phyloP scores from a whole-genome alignment of 441 rosid genomes.

The Populus trichocarpa region DNA sequence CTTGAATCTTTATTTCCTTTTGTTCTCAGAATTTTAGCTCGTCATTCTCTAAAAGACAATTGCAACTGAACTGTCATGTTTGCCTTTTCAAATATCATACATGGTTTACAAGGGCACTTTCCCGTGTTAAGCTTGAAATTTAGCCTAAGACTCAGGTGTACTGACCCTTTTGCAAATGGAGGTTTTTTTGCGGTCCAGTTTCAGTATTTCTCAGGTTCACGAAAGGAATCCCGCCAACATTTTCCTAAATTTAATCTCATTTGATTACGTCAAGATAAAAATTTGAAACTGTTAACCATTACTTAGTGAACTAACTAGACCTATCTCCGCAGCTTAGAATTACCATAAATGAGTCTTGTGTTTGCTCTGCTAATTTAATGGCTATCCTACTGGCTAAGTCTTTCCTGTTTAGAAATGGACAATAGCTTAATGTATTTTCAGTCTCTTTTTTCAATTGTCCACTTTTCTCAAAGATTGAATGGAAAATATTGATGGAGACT shows the following conservation, averaged over 20 bases:
- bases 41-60: background rate
- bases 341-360: slow-evolving; percentile 11
- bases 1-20: too few relatives aligned
- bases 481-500: too few relatives aligned
- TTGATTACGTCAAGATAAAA: background rate
- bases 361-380: slow-evolving; percentile 3
- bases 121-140: background rate
- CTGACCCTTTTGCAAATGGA: background rate
- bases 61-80: background rate
- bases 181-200: background rate
- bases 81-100: background rate
- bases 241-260: slow-evolving; percentile 17
- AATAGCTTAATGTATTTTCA: background rate
- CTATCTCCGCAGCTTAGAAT: slow-evolving; percentile 6
- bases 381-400: background rate
- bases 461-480: too few relatives aligned
- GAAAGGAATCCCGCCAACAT: background rate
- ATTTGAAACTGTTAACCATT: slow-evolving; percentile 1
- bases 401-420: slow-evolving; percentile 13
- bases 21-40: background rate
- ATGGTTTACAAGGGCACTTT: background rate
- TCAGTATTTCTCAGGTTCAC: background rate
- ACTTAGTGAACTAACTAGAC: background rate
- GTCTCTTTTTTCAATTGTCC: background rate
- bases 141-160: slow-evolving; percentile 7